Percentiles rank a stretch among this genome's conserved stretches.
Conservation (phyloP, 73 alveolate genomes). For the Blepharisma japonicum region DNA sequence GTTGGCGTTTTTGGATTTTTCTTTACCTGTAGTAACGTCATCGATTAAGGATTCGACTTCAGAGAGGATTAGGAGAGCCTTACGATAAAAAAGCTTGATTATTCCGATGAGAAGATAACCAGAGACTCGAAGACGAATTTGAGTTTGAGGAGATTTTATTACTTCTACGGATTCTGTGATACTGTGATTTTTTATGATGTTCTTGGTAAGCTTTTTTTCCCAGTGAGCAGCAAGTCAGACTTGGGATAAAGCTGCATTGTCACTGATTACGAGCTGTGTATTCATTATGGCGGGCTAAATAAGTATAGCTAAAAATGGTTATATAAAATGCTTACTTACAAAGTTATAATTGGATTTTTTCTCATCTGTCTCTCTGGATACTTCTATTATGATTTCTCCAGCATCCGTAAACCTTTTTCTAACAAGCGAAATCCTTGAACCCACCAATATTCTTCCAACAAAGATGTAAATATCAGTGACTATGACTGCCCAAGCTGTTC, state of each 20-base stretch:
- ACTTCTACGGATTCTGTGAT: conserved; percentile 4
- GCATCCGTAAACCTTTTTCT: background rate
- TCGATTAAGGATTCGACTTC: background rate
- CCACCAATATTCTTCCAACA: background rate
- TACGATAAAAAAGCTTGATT: background rate
- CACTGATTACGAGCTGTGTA: background rate
- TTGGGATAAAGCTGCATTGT: background rate
- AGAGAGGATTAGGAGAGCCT: background rate
- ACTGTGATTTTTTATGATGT: background rate
- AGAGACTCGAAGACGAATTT: background rate
- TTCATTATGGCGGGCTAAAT: too few relatives aligned
- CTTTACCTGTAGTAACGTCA: background rate
- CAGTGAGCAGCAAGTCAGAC: conserved; percentile 31
- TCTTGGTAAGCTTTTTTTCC: conserved; percentile 25
- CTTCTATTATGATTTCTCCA: too few relatives aligned
- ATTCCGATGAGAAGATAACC: conserved; percentile 11
- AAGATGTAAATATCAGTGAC: background rate
- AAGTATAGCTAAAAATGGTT: too few relatives aligned
- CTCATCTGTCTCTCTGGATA: too few relatives aligned
- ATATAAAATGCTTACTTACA: too few relatives aligned
- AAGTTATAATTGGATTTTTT: too few relatives aligned
- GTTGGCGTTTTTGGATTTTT: background rate
- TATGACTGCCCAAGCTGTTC: conserved; percentile 23
- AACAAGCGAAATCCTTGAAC: conserved; percentile 11
- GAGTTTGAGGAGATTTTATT: conserved; percentile 1